Percentiles rank a stretch among this genome's conserved stretches.
Conservation (phyloP, 2,329 filamentous ascomycete genomes). For the Colletotrichum sp. region DNA sequence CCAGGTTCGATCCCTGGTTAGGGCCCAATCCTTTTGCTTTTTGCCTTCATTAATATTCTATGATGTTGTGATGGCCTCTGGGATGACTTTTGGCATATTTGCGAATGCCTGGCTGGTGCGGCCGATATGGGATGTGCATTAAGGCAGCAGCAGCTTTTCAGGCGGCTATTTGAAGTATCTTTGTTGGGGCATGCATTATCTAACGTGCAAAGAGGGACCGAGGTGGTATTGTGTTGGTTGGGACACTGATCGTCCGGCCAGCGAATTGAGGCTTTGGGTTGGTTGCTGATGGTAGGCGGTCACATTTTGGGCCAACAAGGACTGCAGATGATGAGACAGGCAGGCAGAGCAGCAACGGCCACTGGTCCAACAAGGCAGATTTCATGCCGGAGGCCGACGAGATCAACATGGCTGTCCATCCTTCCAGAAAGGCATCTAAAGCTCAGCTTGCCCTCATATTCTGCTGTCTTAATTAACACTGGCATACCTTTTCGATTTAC, state of each 20-base stretch:
- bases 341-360: neutral
- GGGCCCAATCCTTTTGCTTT: conserved; percentile 1
- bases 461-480: neutral
- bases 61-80: neutral
- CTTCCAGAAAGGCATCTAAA: neutral
- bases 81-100: neutral
- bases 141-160: neutral
- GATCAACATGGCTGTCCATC: neutral
- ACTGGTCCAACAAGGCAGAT: neutral
- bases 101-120: neutral
- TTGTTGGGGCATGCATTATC: neutral
- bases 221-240: neutral
- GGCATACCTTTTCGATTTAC: neutral
- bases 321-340: neutral
- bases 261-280: neutral
- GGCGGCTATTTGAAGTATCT: neutral
- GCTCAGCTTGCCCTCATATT: neutral
- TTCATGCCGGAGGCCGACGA: neutral
- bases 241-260: neutral
- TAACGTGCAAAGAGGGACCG: neutral
- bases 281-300: neutral
- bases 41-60: too few species aligned
- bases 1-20: conserved; percentile 22
- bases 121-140: neutral
- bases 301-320: neutral